A percentile compares a stretch with the other conserved stretches of the same genome.
These are phyloP conservation scores for Obelidium mucronatum DNA, from an alignment of 192 early-diverging fungal species.

Conservation along the genomic window DNA sequence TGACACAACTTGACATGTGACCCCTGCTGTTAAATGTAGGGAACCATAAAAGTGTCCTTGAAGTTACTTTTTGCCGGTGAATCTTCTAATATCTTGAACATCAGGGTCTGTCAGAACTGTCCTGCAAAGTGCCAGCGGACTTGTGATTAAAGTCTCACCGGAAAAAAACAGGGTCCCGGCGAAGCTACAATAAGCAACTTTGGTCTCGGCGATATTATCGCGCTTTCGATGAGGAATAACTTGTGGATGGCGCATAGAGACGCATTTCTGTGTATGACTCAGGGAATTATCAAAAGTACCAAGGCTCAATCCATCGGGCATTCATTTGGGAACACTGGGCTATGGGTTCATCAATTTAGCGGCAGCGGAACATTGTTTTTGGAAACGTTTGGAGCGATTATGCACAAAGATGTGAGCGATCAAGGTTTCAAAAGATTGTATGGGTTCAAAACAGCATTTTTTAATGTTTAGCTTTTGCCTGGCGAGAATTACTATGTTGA, in stretches of 20 bases:
- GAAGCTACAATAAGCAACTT: background rate
- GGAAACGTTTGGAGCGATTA: conserved; percentile 12
- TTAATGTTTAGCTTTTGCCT: background rate
- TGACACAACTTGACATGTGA: too few relatives aligned
- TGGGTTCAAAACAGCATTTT: background rate
- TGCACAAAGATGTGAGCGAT: conserved; percentile 5
- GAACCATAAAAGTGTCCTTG: background rate
- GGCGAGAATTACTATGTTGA: conserved; percentile 5
- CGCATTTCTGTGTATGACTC: background rate
- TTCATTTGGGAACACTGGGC: background rate
- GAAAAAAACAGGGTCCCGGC: background rate
- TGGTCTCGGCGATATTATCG: conserved; percentile 14
- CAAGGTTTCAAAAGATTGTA: background rate
- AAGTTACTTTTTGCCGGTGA: background rate
- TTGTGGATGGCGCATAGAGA: background rate
- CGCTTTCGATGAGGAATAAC: background rate
- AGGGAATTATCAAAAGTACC: background rate
- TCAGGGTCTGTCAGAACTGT: background rate
- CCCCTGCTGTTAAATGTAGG: too few relatives aligned
- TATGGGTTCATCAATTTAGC: background rate
- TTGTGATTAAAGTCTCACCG: background rate
- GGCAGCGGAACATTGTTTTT: background rate
- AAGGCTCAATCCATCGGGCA: conserved; percentile 8
- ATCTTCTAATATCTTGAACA: background rate
- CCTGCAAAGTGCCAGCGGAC: background rate